Evolutionary conservation across 176 grass and related monocot species (phyloP), one percentile per base, ranked within the genome.

Genomic region (Avena eriantha): DNA sequence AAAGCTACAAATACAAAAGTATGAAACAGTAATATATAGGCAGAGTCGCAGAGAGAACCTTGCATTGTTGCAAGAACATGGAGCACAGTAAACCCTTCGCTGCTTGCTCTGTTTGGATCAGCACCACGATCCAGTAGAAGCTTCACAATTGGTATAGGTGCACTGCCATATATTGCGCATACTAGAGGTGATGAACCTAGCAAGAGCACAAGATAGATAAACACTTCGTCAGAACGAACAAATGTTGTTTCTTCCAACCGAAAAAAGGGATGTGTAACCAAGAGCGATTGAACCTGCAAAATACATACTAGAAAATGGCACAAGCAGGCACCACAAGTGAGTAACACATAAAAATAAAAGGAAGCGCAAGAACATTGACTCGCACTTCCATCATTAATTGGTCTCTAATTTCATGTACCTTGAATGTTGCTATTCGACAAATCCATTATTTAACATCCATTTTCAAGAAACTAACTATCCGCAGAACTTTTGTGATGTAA

Each of bases 41-140:
- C 16, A 82, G 29, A 29, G 29, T 29, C 29, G 29, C 29, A 29
- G 6, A 84, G 6, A 76, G 24, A 84, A 84, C 82, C 71, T 76
- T 24, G 2, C 10, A 24, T 23, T 61, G 41, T 48, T 64, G 82
- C 82, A 35, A 66, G 11, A 9, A 50, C 13, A 66, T 84, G 71
- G 26, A 84, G 82, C 17, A 45, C 22, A 11, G 57, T 63, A 36
- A 16, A 33, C 18, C 82, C 71, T 76, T 33, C 12, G 11, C 4
- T 33, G 63, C 2, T 16, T 66, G 3, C 12, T 33, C 16, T 16
- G 63, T 66, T 15, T 66, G 26, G 63, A 66, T 66, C 3, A 33
- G 63, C 63, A 66, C 63, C 63, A 33, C 26, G 26, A 17, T 66
- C 13, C 31, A 66, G 63, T 66, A 66, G 26, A 66, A 66, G 63